Base-by-base conservation (phyloP, 176 grass and related monocot genomes). In the Carex parvula region DNA sequence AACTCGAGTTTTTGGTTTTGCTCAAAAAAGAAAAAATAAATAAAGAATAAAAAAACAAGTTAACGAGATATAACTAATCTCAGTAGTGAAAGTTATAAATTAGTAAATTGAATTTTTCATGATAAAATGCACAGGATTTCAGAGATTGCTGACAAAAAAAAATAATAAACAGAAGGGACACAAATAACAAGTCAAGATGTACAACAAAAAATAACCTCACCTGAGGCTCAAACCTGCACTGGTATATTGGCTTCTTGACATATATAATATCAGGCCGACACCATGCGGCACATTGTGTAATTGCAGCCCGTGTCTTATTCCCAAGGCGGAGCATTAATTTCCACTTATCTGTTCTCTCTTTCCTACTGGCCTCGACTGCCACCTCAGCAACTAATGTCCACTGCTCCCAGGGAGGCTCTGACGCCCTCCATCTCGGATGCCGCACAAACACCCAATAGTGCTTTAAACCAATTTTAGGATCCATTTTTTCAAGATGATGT, bases 391-490 rank as follows among this genome's bases (percentile, higher is more conserved):
- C 94, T 22, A 95, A 89, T 80, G 93, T 98, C 96, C 96, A 98
- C 44, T 93, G 93, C 67, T 93, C 55, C 93, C 93, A 95, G 0
- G 96, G 96, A 16, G 67, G 81, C 85, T 95, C 91, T 54, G 87
- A 71, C 26, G 96, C 88, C 46, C 89, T 92, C 96, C 96, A 98
- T 79, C 65, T 93, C 0, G 96, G 96, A 20, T 98, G 96, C 39
- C 93, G 86, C 64, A 93, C 96, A 70, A 98, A 98, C 41, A 98
- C 85, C 96, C 96, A 93, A 69, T 86, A 98, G 85, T 95, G 91
- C 0, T 83, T 60, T 79, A 98, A 56, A 2, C 91, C 91, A 14
- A 86, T 58, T 70, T 77, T 70, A 32, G 62, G 64, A 26, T 74
- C 85, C 79, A 97, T 66, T 15, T 89, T 88, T 56, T 88, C 87